Evolutionary conservation across 495 filamentous ascomycete species (phyloP).

Genomic region (Aspergillus egyptiacus): DNA sequence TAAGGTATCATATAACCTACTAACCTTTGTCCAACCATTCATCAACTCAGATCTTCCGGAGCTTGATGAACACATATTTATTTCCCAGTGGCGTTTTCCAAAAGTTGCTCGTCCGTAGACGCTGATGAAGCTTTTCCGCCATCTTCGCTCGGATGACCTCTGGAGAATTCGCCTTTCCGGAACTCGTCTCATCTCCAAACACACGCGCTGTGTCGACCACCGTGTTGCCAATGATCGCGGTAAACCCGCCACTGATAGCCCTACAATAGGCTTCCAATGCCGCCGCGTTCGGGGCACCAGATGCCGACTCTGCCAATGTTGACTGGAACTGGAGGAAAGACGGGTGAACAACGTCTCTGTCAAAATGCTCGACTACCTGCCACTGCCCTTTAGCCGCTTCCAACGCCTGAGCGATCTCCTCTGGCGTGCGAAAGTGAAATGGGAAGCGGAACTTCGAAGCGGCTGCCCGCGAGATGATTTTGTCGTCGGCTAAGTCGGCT

Average conservation of each 20-base stretch:
- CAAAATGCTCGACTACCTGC: slow-evolving; percentile 4
- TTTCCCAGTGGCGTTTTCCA: slow-evolving; percentile 6
- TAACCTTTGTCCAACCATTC: no score
- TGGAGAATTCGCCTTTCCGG: background rate
- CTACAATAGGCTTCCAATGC: background rate
- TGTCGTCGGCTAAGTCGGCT: background rate
- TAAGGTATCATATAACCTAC: no score
- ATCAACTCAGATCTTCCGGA: slow-evolving; percentile 7
- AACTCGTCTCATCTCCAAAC: background rate
- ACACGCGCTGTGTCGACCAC: slow-evolving; percentile 4
- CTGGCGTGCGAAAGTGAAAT: slow-evolving; percentile 1
- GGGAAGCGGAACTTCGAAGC: slow-evolving; percentile 4
- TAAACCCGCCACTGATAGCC: slow-evolving; percentile 2
- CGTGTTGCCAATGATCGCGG: slow-evolving; percentile 8
- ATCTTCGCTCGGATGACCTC: background rate
- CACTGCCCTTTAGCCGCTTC: background rate
- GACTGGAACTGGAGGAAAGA: slow-evolving; percentile 1
- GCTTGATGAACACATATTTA: slow-evolving; percentile 8
- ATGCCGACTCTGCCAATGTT: background rate
- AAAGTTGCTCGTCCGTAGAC: slow-evolving; percentile 1
- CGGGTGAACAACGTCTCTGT: slow-evolving; percentile 2
- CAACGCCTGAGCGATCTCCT: slow-evolving; percentile 1
- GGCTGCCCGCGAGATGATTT: background rate
- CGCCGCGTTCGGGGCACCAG: background rate
- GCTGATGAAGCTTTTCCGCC: slow-evolving; percentile 3